These are phyloP conservation scores for Zygnema circumcarinatum DNA, from an alignment of 139 green algal species.

Conservation along the genomic window DNA sequence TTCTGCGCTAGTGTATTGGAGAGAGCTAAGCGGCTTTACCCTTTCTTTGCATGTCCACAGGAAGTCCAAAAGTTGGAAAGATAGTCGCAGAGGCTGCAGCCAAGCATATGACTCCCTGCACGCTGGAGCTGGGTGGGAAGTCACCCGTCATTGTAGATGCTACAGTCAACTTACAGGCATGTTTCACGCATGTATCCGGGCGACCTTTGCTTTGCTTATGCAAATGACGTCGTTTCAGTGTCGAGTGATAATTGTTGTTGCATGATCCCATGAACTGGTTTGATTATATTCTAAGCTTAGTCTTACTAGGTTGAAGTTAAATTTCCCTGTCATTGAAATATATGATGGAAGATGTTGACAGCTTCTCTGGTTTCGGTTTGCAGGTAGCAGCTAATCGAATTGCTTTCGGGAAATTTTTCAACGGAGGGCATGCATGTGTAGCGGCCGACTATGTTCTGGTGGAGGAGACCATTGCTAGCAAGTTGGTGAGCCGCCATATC, in stretches of 20 bases:
- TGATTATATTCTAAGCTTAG: background rate
- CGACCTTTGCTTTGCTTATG: background rate
- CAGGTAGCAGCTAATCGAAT: slow-evolving; percentile 50
- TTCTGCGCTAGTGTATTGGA: no score
- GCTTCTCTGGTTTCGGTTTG: no score
- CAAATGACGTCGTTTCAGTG: background rate
- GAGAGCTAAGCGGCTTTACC: no score
- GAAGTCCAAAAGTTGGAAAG: slow-evolving; percentile 10
- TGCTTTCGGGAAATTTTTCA: slow-evolving; percentile 41
- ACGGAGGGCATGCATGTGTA: slow-evolving; percentile 61
- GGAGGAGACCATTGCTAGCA: slow-evolving; percentile 19
- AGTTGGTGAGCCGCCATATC: slow-evolving; percentile 33
- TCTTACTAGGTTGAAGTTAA: no score
- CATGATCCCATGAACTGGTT: background rate
- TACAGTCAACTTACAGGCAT: slow-evolving; percentile 44
- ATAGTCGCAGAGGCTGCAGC: slow-evolving; percentile 38
- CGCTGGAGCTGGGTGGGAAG: slow-evolving; percentile 65
- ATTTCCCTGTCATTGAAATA: no score
- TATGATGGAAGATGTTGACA: no score
- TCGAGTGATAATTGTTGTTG: background rate
- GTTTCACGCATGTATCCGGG: no score
- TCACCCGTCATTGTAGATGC: slow-evolving; percentile 55
- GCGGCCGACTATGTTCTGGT: slow-evolving; percentile 63
- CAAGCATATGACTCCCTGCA: slow-evolving; percentile 56
- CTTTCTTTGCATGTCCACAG: slow-evolving; percentile 15